Percentiles rank a stretch among this genome's conserved stretches.
phyloP scores from a whole-genome alignment of 1,284 basidiomycete genomes.

The Takashimella tepidaria region DNA sequence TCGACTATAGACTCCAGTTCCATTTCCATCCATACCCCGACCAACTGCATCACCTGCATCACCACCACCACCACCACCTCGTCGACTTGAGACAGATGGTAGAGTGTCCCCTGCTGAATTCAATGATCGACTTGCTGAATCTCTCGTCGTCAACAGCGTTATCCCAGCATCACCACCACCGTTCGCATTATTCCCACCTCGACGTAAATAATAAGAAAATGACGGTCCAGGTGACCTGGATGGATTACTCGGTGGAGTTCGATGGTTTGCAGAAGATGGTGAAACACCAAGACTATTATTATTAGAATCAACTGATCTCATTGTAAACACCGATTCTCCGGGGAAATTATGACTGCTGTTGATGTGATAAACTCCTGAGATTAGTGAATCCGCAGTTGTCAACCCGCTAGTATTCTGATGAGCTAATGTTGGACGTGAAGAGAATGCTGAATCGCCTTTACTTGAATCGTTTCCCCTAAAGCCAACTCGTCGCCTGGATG shows the following conservation, averaged over 20 bases:
- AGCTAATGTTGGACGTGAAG: background rate
- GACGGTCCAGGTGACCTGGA: background rate
- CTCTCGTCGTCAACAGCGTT: background rate
- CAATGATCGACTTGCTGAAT: slow-evolving; percentile 8
- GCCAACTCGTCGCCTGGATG: background rate
- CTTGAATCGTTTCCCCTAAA: background rate
- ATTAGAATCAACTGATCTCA: slow-evolving; percentile 19
- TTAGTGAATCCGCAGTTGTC: background rate
- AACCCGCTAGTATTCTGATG: slow-evolving; percentile 1
- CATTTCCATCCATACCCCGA: slow-evolving; percentile 1
- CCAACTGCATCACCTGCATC: background rate
- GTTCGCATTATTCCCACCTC: background rate
- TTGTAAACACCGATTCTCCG: slow-evolving; percentile 37
- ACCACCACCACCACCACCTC: slow-evolving; percentile 1
- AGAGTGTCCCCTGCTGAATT: slow-evolving; percentile 21
- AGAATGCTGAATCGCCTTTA: slow-evolving; percentile 8
- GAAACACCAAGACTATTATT: slow-evolving; percentile 26
- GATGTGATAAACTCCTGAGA: background rate
- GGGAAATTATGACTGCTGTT: background rate
- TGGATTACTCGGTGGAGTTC: background rate
- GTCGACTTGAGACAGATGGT: slow-evolving; percentile 10
- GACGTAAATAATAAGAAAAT: background rate
- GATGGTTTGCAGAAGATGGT: slow-evolving; percentile 11
- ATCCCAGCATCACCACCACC: background rate
- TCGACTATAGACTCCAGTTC: slow-evolving; percentile 6